These are phyloP conservation scores for Diutina ranongensis DNA, from an alignment of 1,139 yeast species.

Conservation along the genomic window DNA sequence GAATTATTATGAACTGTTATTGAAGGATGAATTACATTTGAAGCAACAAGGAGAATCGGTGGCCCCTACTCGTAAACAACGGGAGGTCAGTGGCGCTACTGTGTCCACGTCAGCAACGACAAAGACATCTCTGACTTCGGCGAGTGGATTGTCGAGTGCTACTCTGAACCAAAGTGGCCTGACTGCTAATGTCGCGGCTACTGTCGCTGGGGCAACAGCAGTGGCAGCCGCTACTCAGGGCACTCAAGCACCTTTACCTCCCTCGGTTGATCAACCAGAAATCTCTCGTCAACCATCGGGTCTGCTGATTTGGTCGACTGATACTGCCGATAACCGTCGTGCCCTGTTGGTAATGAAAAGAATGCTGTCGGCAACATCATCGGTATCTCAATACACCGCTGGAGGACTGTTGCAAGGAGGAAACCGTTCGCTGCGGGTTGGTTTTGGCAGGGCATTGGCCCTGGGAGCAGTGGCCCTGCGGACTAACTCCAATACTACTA, in stretches of 20 bases:
- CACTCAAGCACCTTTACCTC: constrained; percentile 4
- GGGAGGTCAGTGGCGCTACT: not conserved
- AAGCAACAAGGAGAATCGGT: constrained; percentile 16
- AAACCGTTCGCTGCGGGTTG: constrained; percentile 18
- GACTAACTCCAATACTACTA: constrained; percentile 1
- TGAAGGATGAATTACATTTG: constrained; percentile 28
- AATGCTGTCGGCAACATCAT: constrained; percentile 21
- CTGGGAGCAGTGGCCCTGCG: constrained; percentile 6
- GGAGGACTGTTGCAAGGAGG: constrained; percentile 8
- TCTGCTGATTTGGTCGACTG: constrained; percentile 30
- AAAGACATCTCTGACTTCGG: not conserved
- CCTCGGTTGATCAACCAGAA: constrained; percentile 7
- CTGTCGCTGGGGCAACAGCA: not conserved
- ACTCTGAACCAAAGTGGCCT: constrained; percentile 7
- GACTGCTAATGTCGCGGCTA: not conserved
- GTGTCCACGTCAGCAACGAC: not conserved
- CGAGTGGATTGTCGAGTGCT: constrained; percentile 3
- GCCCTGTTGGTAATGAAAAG: constrained; percentile 22
- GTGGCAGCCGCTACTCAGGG: not conserved
- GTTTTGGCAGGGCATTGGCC: constrained; percentile 32
- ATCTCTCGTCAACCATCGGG: constrained; percentile 23
- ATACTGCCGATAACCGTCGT: constrained; percentile 18
- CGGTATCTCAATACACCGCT: constrained; percentile 19
- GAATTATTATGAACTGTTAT: constrained; percentile 29
- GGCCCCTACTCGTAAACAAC: not conserved